Evolutionary conservation across 1,139 yeast species (phyloP), one percentile per base, ranked within the genome.

Genomic region (Magnusiomyces tetraspermus): DNA sequence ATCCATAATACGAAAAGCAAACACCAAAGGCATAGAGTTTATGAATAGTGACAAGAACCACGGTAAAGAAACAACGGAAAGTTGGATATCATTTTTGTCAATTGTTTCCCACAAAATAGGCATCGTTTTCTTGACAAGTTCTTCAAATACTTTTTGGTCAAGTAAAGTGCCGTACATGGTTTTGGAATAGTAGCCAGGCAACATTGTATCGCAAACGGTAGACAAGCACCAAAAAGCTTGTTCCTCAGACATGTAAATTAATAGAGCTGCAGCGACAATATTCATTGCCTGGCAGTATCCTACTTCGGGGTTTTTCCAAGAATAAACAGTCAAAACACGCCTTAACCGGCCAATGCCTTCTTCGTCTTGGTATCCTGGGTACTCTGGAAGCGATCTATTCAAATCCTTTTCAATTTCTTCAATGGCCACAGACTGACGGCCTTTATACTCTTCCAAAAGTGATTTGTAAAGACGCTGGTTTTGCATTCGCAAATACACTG

Each of bases 251-350:
- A 89, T 90, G 67, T 85, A 90, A 52, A 94, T 92, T 56, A 94
- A 74, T 52, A 94, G 71, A 0, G 96, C 97, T 0, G 99, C 99
- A 1, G 84, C 88, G 5, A 94, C 97, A 54, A 94, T 94, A 66
- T 94, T 94, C 99, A 94, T 94, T 1, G 98, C 98, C 67, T 94
- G 98, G 67, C 99, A 94, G 68, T 94, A 94, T 0, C 99, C 99
- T 23, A 94, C 88, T 51, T 92, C 96, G 0, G 97, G 97, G 64
- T 90, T 89, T 61, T 86, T 87, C 97, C 97, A 92, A 0, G 97
- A 87, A 64, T 89, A 94, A 0, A 96, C 96, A 0, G 94, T 85
- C 57, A 94, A 75, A 0, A 94, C 98, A 55, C 95, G 76, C 57
- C 98, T 76, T 51, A 94, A 75, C 52, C 96, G 75, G 53, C 75